These are phyloP conservation scores for Yarrowia deformans DNA, from an alignment of 805 yeast species.

Conservation along the genomic window DNA sequence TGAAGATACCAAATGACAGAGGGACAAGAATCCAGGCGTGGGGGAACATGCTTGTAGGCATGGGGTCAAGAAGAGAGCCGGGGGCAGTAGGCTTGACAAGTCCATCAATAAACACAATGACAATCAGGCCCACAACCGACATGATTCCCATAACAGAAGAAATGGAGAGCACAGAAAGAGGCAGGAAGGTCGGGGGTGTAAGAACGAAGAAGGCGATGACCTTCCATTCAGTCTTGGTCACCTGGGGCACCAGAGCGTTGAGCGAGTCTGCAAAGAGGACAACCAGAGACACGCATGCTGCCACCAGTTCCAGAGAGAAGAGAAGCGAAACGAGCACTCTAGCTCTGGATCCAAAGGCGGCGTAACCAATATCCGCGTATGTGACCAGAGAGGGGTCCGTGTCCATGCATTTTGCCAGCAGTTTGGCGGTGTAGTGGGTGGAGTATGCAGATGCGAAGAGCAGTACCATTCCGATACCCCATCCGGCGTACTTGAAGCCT, in stretches of 20 bases:
- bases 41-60: constrained; percentile 76
- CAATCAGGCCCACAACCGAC: constrained; percentile 70
- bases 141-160: constrained; percentile 74
- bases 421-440: constrained; percentile 78
- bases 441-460: constrained; percentile 66
- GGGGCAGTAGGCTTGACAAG: constrained; percentile 66
- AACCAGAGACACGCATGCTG: constrained; percentile 80
- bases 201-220: constrained; percentile 61
- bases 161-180: constrained; percentile 74
- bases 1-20: constrained; percentile 53
- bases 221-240: constrained; percentile 66
- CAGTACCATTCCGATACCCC: constrained; percentile 63
- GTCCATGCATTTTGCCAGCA: constrained; percentile 77
- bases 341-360: constrained; percentile 82
- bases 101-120: constrained; percentile 68
- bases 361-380: constrained; percentile 86
- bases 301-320: constrained; percentile 78
- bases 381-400: constrained; percentile 82
- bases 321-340: constrained; percentile 74
- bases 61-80: constrained; percentile 72
- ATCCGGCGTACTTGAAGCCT: constrained; percentile 67
- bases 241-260: constrained; percentile 66
- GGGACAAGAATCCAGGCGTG: constrained; percentile 56
- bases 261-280: constrained; percentile 87
- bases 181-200: constrained; percentile 83